Evolutionary conservation across 192 early-diverging fungal species (phyloP).

Genomic region (Lunasporangiospora selenospora): DNA sequence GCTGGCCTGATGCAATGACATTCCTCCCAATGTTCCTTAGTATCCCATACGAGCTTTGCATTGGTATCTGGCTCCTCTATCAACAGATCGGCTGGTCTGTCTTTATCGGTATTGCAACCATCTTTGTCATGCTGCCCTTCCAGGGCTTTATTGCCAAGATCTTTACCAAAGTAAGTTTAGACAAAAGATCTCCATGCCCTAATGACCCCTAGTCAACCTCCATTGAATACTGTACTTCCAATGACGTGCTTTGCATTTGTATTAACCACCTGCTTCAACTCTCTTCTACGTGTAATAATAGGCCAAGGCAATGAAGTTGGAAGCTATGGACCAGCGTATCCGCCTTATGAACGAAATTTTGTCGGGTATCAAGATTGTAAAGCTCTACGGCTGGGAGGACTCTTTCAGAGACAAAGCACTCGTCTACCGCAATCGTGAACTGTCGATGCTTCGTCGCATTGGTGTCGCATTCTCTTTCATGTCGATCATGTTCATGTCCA

Average conservation of each 20-base stretch:
- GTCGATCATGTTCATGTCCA: constrained; percentile 20
- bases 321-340: constrained; percentile 46
- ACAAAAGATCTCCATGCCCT: too few species aligned
- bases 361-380: constrained; percentile 54
- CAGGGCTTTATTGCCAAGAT: constrained; percentile 18
- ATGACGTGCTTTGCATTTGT: too few species aligned
- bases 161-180: too few species aligned
- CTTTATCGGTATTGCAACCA: constrained; percentile 21
- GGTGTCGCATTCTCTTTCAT: constrained; percentile 12
- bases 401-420: constrained; percentile 21
- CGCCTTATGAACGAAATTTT: constrained; percentile 50
- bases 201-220: too few species aligned
- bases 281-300: too few species aligned
- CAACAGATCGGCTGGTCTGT: constrained; percentile 35
- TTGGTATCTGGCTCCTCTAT: constrained; percentile 42
- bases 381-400: constrained; percentile 49
- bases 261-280: too few species aligned
- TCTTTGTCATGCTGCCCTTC: constrained; percentile 14
- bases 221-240: too few species aligned
- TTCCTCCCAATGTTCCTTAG: constrained; percentile 29
- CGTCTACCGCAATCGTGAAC: constrained; percentile 8
- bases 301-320: constrained; percentile 20
- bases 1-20: constrained; percentile 15
- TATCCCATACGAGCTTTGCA: constrained; percentile 31
- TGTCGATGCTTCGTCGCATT: constrained; percentile 5